A percentile compares a stretch with the other conserved stretches of the same genome.
Conservation (phyloP, 345 rosid species). For the Angophora floribunda region DNA sequence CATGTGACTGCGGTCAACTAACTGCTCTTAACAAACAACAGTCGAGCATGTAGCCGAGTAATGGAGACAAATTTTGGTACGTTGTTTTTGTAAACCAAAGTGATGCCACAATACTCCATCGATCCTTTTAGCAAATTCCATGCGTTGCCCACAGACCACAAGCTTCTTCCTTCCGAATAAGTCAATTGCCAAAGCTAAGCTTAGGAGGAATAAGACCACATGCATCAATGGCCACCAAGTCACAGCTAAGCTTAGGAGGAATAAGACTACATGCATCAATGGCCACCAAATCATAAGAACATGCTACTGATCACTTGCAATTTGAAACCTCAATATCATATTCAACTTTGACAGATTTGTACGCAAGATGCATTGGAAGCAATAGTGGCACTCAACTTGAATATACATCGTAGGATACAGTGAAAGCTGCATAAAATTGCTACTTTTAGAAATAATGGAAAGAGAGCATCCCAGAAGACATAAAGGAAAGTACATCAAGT, state of each 20-base stretch:
- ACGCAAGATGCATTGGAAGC: neutral
- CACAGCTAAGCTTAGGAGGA: neutral
- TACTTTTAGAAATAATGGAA: neutral
- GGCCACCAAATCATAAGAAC: neutral
- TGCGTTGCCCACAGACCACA: neutral
- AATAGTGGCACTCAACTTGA: neutral
- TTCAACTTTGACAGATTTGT: neutral
- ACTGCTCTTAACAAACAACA: neutral
- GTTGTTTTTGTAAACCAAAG: neutral
- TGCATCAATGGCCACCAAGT: neutral
- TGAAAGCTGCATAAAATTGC: neutral
- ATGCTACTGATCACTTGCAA: neutral
- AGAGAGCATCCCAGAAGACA: neutral
- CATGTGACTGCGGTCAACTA: neutral
- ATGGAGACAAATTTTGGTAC: neutral
- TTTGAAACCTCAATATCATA: neutral
- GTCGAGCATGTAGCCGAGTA: neutral
- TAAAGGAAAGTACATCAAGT: neutral
- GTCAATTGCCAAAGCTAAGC: neutral
- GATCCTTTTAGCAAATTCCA: neutral
- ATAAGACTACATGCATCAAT: neutral
- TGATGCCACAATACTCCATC: neutral
- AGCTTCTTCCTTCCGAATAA: neutral
- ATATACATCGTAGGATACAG: neutral
- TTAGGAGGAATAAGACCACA: neutral